These are phyloP conservation scores for Remersonia thermophila DNA, from an alignment of 2,329 filamentous ascomycete species.

Conservation along the genomic window DNA sequence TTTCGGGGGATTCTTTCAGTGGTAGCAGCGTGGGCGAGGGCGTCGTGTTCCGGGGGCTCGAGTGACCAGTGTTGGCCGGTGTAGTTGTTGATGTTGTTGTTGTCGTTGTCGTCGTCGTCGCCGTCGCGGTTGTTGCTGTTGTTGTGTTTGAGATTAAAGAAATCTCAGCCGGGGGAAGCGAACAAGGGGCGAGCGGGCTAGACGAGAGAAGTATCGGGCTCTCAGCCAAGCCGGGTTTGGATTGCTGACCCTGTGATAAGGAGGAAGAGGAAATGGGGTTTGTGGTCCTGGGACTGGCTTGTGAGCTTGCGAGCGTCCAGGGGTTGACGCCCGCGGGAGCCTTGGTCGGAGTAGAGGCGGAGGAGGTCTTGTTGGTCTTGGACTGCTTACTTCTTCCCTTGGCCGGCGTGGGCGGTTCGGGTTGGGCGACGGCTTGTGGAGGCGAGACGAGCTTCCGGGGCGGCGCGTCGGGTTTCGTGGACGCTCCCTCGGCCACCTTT, in stretches of 20 bases:
- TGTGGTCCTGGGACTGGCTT: conserved; percentile 20
- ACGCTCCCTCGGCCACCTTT: conserved; percentile 6
- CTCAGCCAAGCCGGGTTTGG: conserved; percentile 1
- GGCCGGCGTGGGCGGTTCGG: not conserved
- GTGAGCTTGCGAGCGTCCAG: conserved; percentile 29
- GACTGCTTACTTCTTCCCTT: conserved; percentile 20
- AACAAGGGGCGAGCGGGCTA: conserved; percentile 15
- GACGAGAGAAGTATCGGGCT: conserved; percentile 20
- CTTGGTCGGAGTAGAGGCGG: conserved; percentile 2
- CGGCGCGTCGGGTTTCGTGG: conserved; percentile 2
- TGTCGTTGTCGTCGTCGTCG: conserved; percentile 2
- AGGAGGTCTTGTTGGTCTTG: conserved; percentile 13
- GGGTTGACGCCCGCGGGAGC: conserved; percentile 22
- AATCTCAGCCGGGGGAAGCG: conserved; percentile 1
- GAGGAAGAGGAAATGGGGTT: conserved; percentile 7
- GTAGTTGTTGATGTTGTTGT: not conserved
- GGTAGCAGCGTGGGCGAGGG: not conserved
- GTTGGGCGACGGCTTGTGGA: not conserved
- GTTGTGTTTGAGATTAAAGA: not conserved
- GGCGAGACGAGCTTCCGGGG: conserved; percentile 1
- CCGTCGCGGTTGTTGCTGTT: conserved; percentile 3
- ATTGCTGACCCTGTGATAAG: conserved; percentile 1
- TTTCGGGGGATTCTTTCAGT: not conserved
- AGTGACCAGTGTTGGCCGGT: too few species aligned
- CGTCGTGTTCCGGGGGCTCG: too few species aligned